phyloP scores from a whole-genome alignment of 1,139 yeast species.

The Saccharomyces hybrid region DNA sequence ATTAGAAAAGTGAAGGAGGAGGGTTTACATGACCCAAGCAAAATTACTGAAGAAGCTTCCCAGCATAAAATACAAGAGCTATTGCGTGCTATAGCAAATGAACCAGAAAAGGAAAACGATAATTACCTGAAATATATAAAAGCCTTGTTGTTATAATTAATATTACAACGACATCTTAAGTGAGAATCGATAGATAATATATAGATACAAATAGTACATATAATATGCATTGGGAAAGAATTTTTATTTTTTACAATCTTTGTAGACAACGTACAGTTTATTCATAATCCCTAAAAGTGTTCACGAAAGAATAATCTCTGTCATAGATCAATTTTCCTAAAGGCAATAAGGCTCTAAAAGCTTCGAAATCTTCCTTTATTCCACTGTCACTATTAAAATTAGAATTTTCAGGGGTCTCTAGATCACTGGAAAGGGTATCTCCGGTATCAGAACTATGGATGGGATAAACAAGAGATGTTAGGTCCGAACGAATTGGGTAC shows the following conservation, averaged over 20 bases:
- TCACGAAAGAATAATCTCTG: slow-evolving; percentile 14
- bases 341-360: slow-evolving; percentile 8
- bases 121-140: slow-evolving; percentile 19
- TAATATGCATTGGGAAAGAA: not conserved
- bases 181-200: not conserved
- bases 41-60: slow-evolving; percentile 19
- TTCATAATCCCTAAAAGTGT: slow-evolving; percentile 4
- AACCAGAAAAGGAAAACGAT: slow-evolving; percentile 11
- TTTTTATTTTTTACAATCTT: no score
- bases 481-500: slow-evolving; percentile 3
- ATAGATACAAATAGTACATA: not conserved
- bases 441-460: slow-evolving; percentile 3
- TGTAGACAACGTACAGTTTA: not conserved
- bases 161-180: not conserved
- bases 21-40: slow-evolving; percentile 16
- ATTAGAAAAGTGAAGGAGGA: slow-evolving; percentile 40
- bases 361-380: not conserved
- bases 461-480: slow-evolving; percentile 2
- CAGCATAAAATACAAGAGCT: slow-evolving; percentile 21
- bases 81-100: slow-evolving; percentile 12
- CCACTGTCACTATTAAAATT: not conserved
- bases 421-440: not conserved
- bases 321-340: slow-evolving; percentile 14
- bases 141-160: slow-evolving; percentile 1
- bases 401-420: not conserved